Base-by-base conservation (phyloP, 805 yeast genomes). In the Ogataea ganodermae region DNA sequence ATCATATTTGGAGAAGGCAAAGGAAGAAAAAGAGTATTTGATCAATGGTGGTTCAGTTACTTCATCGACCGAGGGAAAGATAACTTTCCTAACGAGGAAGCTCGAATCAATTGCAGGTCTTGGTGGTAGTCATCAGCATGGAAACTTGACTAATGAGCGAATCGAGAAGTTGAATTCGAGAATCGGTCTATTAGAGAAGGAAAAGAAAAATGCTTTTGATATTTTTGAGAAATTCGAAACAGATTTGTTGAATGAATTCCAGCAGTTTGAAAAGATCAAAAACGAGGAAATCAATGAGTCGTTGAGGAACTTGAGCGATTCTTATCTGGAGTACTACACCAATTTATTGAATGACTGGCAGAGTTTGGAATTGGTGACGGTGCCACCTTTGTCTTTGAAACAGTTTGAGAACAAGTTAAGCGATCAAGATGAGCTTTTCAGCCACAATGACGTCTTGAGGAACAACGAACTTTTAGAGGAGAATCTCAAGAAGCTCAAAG, bases 181-280 rank as follows among this genome's bases (percentile, higher is more conserved):
- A 49, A 72, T 78, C 9, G 57, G 60, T 21, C 63, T 73, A 47
- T 62, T 79, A 42, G 80, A 79, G 54, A 61, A 60, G 23, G 84
- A 78, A 51, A 72, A 74, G 32, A 56, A 62, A 8, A 53, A 57
- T 7, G 78, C 80, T 39, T 71, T 76, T 9, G 64, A 70, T 39
- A 56, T 79, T 35, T 80, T 75, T 37, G 67, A 71, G 42, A 74
- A 70, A 35, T 70, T 75, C 53, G 80, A 80, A 22, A 62, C 52
- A 45, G 74, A 71, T 50, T 70, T 79, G 6, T 64, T 79, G 28
- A 66, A 71, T 32, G 84, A 79, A 57, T 79, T 74, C 55, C 78
- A 76, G 3, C 68, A 83, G 52, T 92, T 95, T 74, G 96, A 92
- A 58, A 76, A 74, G 20, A 86, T 89, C 52, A 90, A 90, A 66